Evolutionary conservation across 352 stramenopile genomes (phyloP).

Genomic region (Thalassiosira mediterranea): DNA sequence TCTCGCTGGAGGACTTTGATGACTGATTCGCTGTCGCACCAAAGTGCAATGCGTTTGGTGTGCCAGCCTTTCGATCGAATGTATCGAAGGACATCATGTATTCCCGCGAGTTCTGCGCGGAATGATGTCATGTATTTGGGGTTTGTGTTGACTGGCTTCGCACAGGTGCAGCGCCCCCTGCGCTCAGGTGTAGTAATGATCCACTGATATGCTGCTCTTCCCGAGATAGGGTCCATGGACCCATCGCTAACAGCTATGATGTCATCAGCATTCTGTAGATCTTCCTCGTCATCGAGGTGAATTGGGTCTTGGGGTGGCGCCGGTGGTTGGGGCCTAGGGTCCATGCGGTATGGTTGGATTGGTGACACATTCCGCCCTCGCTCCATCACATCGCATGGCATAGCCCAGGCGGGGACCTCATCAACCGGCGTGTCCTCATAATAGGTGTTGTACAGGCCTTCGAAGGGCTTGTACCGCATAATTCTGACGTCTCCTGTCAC

Average conservation of each 20-base stretch:
- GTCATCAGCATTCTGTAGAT: background rate
- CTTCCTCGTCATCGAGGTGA: background rate
- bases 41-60: background rate
- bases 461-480: background rate
- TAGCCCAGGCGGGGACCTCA: background rate
- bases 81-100: background rate
- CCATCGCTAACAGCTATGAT: background rate
- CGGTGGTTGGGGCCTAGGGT: background rate
- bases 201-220: background rate
- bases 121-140: conserved; percentile 15
- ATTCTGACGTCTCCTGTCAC: no score
- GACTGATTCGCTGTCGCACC: conserved; percentile 1
- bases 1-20: background rate
- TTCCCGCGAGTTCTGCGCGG: conserved; percentile 5
- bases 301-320: no score
- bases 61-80: background rate
- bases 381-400: background rate
- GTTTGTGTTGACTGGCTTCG: background rate
- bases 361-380: background rate
- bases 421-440: background rate
- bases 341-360: background rate
- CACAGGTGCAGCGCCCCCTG: background rate
- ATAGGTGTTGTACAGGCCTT: background rate
- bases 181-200: background rate
- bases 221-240: background rate